Conservation (phyloP, 805 yeast species). For the Candida suzukii region DNA sequence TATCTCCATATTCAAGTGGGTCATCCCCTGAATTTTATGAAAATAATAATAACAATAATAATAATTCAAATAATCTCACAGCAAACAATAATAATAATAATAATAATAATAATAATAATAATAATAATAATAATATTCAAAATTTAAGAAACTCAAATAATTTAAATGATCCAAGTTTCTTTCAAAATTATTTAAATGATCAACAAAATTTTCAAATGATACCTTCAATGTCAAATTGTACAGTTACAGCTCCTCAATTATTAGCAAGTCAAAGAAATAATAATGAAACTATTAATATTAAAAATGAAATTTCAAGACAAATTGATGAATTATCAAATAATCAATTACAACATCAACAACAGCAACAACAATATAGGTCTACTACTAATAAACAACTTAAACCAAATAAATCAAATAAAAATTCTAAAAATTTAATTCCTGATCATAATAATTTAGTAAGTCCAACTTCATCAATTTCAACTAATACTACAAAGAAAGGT, state of each 20-base stretch:
- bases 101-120: neutral
- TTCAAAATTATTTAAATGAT: neutral
- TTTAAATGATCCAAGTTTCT: neutral
- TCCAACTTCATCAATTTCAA: neutral
- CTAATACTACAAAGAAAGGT: neutral
- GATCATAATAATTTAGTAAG: neutral
- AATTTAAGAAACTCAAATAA: neutral
- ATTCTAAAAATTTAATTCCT: neutral
- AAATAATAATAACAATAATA: neutral
- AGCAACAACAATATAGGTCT: neutral
- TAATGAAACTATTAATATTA: neutral
- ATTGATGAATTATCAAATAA: neutral
- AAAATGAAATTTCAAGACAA: neutral
- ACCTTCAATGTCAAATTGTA: constrained; percentile 1
- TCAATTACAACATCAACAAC: neutral
- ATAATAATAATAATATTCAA: neutral
- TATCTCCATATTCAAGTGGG: constrained; percentile 29
- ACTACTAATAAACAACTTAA: neutral
- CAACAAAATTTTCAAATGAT: neutral
- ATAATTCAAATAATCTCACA: neutral
- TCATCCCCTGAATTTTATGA: constrained; percentile 29
- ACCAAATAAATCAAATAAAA: neutral
- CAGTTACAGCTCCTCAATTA: neutral
- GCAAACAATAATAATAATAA: neutral
- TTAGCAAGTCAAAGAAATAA: neutral